A percentile compares a stretch with the other conserved stretches of the same genome.
Conservation (phyloP, 768 basidiomycete species). For the Tulasnella sp. region DNA sequence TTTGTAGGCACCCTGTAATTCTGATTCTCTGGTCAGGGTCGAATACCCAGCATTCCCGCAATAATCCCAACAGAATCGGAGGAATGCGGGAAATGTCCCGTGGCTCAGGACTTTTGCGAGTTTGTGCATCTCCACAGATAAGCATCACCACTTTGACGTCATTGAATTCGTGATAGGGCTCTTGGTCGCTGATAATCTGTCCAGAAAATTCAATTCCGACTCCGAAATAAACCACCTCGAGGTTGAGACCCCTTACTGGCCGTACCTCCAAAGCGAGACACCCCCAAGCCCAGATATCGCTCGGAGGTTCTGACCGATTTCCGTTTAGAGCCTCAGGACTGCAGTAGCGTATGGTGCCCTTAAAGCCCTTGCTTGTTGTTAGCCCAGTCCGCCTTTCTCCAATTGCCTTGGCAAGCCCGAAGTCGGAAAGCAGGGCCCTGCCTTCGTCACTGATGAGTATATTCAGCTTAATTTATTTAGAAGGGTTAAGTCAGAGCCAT, state of each 20-base stretch:
- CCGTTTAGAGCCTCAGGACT: not conserved
- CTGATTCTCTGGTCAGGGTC: not conserved
- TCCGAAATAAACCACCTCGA: too few species aligned
- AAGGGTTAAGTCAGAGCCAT: too few species aligned
- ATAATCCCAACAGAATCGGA: not conserved
- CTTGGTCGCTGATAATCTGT: not conserved
- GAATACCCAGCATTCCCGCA: not conserved
- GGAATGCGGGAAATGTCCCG: not conserved
- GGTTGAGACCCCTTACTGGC: too few species aligned
- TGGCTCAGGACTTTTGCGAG: not conserved
- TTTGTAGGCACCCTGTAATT: not conserved
- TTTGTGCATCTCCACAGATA: not conserved
- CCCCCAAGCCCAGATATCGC: slow-evolving; percentile 15
- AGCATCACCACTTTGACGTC: too few species aligned
- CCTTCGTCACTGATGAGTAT: not conserved
- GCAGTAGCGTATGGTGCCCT: not conserved
- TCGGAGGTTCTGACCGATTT: not conserved
- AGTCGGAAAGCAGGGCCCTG: not conserved
- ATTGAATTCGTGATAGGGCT: not conserved
- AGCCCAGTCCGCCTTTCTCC: not conserved
- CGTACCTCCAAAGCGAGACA: slow-evolving; percentile 11
- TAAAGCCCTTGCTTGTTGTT: not conserved
- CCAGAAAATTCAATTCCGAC: not conserved
- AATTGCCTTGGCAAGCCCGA: not conserved
- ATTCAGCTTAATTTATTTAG: not conserved